These are phyloP conservation scores for Mortierella sp. DNA, from an alignment of 371 early-diverging fungal genomes.

Conservation along the genomic window DNA sequence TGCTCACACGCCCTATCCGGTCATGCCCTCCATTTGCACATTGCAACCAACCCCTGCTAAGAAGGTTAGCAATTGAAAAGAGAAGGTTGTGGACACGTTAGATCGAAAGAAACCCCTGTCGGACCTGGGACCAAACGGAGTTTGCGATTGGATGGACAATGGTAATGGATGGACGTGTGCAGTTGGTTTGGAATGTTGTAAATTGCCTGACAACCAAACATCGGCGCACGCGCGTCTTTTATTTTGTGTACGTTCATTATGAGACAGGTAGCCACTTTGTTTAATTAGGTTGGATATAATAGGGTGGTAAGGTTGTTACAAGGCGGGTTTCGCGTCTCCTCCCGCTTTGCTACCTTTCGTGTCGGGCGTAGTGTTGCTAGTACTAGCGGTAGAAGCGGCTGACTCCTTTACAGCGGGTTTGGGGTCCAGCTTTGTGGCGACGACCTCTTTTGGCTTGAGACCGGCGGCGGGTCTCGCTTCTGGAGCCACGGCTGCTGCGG, in stretches of 20 bases:
- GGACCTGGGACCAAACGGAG: neutral
- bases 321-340: neutral
- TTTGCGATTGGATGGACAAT: neutral
- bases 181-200: neutral
- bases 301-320: neutral
- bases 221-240: neutral
- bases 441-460: neutral
- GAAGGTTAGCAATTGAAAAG: neutral
- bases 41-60: neutral
- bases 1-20: slow-evolving; percentile 11
- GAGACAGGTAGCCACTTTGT: neutral
- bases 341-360: neutral
- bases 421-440: neutral
- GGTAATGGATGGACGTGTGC: neutral
- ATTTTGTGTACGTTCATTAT: too few species aligned
- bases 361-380: neutral
- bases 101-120: neutral
- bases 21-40: neutral
- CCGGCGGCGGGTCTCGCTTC: neutral
- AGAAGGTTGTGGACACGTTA: neutral
- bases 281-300: neutral
- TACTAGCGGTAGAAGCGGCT: neutral
- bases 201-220: neutral
- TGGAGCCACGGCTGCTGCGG: neutral
- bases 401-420: neutral